Evolutionary conservation across 2,329 filamentous ascomycete genomes (phyloP), one percentile per base, ranked within the genome.

Genomic region (Arthrobotrys iridis): DNA sequence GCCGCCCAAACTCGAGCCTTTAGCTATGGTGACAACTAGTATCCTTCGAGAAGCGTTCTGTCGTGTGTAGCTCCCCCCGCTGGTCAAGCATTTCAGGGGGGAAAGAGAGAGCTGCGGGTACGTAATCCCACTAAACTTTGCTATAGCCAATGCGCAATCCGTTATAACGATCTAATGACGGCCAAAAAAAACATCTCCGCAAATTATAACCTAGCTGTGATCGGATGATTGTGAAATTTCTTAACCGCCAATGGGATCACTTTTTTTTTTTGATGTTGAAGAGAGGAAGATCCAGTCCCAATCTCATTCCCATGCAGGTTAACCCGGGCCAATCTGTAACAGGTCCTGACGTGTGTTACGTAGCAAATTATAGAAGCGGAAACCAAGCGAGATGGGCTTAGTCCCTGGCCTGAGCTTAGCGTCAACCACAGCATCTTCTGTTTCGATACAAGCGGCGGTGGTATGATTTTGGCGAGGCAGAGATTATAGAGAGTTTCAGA

Each of bases 331-430:
- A 37, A 67, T 57, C 46, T 57, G 48, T 66, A 33, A 55, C 62
- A 35, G 52, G 45, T 22, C 46, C 22, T 57, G 48, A 63, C 15
- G 35, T 66, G 33, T 66, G 46, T 57, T 55, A 58, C 37, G 63
- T 67, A 48, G 63, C 63, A 67, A 58, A 64, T 37, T 46, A 26
- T 67, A 57, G 50, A 58, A 67, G 35, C 48, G 63, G 63, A 26
- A 58, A 63, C 63, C 48, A 43, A 58, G 37, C 37, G 22, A 59
- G 63, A 22, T 67, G 43, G 50, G 40, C 58, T 48, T 35, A 24
- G 41, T 48, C 18, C 20, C 41, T 63, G 40, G 63, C 35, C 45
- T 67, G 43, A 64, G 41, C 50, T 55, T 55, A 55, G 50, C 50
- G 50, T 35, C 30, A 37, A 55, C 50, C 30, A 24, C 50, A 10